phyloP scores from a whole-genome alignment of 2,329 filamentous ascomycete genomes.

The Fusarium sp. region DNA sequence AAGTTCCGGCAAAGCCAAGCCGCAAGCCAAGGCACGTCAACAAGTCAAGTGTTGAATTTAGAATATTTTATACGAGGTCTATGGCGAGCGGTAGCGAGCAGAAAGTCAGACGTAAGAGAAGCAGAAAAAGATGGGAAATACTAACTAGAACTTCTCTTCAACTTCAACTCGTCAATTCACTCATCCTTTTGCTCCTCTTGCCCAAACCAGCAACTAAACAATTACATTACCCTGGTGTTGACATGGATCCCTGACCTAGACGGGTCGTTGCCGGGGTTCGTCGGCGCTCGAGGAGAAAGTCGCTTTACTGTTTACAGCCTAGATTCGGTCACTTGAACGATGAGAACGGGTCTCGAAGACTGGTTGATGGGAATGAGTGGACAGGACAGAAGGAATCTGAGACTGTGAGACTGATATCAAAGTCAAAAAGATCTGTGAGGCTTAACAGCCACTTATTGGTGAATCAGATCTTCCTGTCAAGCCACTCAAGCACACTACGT shows the following conservation, averaged over 20 bases:
- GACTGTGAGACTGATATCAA: background rate
- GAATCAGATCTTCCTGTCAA: background rate
- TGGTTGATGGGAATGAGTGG: constrained; percentile 1
- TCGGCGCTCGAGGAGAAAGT: background rate
- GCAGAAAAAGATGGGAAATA: background rate
- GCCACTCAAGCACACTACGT: constrained; percentile 1
- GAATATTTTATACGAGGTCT: background rate
- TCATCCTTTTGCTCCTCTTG: constrained; percentile 12
- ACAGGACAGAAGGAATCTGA: constrained; percentile 14
- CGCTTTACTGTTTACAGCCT: constrained; percentile 26
- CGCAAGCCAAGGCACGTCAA: constrained; percentile 20
- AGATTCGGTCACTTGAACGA: constrained; percentile 12
- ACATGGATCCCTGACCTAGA: constrained; percentile 19
- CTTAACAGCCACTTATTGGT: constrained; percentile 11
- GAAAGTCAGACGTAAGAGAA: background rate
- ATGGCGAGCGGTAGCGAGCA: background rate
- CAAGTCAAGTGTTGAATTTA: background rate
- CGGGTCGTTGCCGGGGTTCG: constrained; percentile 16
- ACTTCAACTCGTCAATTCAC: background rate
- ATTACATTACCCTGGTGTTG: constrained; percentile 25
- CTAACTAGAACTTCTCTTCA: background rate
- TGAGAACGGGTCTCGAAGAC: constrained; percentile 10
- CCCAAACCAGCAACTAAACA: constrained; percentile 24
- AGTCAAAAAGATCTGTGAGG: background rate
- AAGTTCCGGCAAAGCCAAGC: constrained; percentile 21